A percentile compares a stretch with the other conserved stretches of the same genome.
These are phyloP conservation scores for Lactifluus subvellereus DNA, from an alignment of 768 basidiomycete species.

Conservation along the genomic window DNA sequence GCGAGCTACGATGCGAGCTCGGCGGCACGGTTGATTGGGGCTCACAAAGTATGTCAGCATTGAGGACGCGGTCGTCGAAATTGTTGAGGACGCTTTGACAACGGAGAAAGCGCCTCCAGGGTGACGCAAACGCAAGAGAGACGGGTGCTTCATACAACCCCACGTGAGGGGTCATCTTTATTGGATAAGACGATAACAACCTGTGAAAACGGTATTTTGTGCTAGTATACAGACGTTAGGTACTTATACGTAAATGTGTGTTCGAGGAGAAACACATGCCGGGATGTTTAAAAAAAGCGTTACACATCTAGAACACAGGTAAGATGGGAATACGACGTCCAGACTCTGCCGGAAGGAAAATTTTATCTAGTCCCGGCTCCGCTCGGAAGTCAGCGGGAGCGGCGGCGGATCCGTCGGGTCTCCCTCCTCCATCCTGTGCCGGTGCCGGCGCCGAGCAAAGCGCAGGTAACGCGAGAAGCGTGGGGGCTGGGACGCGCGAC, in stretches of 20 bases:
- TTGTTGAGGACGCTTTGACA: too few species aligned
- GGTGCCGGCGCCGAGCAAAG: slow-evolving; percentile 29
- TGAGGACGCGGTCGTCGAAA: too few species aligned
- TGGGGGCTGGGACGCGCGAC: slow-evolving; percentile 25
- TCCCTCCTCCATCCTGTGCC: slow-evolving; percentile 23
- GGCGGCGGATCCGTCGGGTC: slow-evolving; percentile 28
- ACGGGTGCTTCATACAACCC: too few species aligned
- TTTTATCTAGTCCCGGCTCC: background rate
- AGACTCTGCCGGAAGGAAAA: background rate
- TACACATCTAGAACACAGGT: background rate
- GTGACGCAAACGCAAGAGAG: too few species aligned
- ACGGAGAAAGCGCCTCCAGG: too few species aligned
- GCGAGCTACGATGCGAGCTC: too few species aligned
- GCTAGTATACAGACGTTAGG: background rate
- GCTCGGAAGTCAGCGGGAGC: slow-evolving; percentile 25
- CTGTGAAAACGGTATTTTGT: background rate
- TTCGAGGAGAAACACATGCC: background rate
- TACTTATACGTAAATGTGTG: background rate
- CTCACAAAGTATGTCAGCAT: too few species aligned
- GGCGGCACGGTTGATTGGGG: too few species aligned
- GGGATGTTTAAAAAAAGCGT: background rate
- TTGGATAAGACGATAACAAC: background rate
- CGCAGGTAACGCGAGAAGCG: slow-evolving; percentile 34
- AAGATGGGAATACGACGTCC: background rate
- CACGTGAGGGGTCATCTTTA: background rate